Percentiles rank a stretch among this genome's conserved stretches.
Evolutionary conservation across 257 asterid genomes (phyloP).

Genomic region (Solanum raphanifolium): DNA sequence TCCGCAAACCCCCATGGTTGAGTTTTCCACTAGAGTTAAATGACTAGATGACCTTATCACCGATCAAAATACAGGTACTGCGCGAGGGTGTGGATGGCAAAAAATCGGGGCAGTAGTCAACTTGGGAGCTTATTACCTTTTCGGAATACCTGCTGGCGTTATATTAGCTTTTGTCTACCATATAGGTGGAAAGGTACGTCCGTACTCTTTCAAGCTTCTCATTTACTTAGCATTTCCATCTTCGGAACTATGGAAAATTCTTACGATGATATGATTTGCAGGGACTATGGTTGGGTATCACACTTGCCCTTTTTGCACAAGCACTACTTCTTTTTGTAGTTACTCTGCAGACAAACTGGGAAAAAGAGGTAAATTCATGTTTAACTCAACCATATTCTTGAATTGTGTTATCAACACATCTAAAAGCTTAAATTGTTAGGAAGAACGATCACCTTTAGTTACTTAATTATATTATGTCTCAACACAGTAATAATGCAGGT

Average conservation of each 20-base stretch:
- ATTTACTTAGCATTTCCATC: not conserved
- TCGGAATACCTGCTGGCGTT: conserved; percentile 9
- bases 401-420: not conserved
- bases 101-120: conserved; percentile 7
- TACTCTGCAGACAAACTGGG: conserved; percentile 7
- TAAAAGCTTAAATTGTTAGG: too few species aligned
- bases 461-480: not conserved
- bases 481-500: not conserved
- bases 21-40: not conserved
- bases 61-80: not conserved
- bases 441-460: not conserved
- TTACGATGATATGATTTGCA: not conserved
- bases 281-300: conserved; percentile 17
- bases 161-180: conserved; percentile 10
- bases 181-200: conserved; percentile 11
- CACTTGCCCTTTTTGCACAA: conserved; percentile 1
- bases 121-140: conserved; percentile 20
- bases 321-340: conserved; percentile 1
- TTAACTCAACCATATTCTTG: not conserved
- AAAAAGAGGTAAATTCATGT: conserved; percentile 7
- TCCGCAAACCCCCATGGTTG: not conserved
- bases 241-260: not conserved
- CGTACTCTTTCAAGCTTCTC: not conserved
- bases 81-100: conserved; percentile 19
- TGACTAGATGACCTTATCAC: not conserved